phyloP scores from a whole-genome alignment of 495 filamentous ascomycete genomes.

The Lophium mytilinum region DNA sequence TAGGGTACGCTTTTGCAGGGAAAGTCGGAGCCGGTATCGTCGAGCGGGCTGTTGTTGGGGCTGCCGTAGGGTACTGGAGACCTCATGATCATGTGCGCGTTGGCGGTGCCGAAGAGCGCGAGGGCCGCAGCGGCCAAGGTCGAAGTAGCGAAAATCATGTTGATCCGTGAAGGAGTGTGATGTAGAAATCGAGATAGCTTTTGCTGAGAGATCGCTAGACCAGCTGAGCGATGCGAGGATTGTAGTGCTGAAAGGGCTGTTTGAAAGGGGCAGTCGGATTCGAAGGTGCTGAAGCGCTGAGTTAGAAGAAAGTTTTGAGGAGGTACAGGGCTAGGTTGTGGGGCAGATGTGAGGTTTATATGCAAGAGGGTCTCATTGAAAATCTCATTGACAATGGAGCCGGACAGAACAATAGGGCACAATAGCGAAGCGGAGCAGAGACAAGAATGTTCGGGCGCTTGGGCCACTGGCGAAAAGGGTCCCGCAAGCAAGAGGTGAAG shows the following conservation, averaged over 20 bases:
- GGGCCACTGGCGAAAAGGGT: not conserved
- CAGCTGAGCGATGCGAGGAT: conserved; percentile 20
- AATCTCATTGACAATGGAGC: too few species aligned
- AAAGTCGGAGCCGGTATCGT: conserved; percentile 53
- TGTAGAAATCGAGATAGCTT: not conserved
- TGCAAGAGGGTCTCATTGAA: too few species aligned
- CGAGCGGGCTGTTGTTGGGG: conserved; percentile 53
- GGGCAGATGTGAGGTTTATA: too few species aligned
- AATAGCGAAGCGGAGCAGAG: too few species aligned
- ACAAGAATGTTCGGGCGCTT: too few species aligned
- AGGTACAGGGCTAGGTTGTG: too few species aligned
- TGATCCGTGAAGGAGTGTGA: conserved; percentile 8
- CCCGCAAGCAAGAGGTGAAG: not conserved
- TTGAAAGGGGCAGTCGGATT: not conserved
- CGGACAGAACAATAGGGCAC: too few species aligned
- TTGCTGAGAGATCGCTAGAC: conserved; percentile 28
- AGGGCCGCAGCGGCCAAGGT: conserved; percentile 39
- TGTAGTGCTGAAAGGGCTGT: not conserved
- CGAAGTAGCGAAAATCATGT: conserved; percentile 26
- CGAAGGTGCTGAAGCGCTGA: not conserved
- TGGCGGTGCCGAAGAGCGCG: conserved; percentile 38
- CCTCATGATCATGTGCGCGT: conserved; percentile 65
- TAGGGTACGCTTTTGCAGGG: conserved; percentile 64
- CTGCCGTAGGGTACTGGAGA: conserved; percentile 55
- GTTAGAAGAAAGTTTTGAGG: too few species aligned